Evolutionary conservation across 176 grass and related monocot genomes (phyloP), one percentile per base, ranked within the genome.

Genomic region (Triticum monococcum): DNA sequence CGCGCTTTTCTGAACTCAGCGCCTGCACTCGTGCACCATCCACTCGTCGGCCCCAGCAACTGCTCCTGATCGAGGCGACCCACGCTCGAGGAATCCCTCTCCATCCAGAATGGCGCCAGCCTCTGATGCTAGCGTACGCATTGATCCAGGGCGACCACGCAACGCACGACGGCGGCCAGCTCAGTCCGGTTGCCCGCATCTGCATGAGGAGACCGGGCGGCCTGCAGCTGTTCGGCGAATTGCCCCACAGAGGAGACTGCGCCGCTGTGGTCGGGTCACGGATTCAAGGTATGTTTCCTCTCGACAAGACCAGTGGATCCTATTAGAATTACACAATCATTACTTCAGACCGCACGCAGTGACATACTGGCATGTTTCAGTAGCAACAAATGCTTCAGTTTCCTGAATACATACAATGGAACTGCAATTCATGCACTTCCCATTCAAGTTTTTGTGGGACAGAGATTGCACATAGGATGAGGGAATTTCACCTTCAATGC

Each of bases 111-210:
- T 69, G 67, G 17, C 22, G 4, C 68, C 18, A 38, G 0, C 10
- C 9, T 72, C 11, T 7, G 70, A 45, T 26, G 5, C 2, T 7
- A 54, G 0, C 50, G 50, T 54, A 18, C 50, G 16, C 0, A 18
- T 56, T 2, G 16, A 56, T 46, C n/a, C n/a, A 13, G 5, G 12
- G 0, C 12, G 1, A 54, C 50, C 16, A 54, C 50, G 5, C 0
- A 3, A 43, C 2, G 0, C 10, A 4, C 22, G 69, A n/a, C 3
- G 12, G 38, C 5, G 5, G n/a, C 35, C 8, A 0, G 40, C 40
- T 0, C 1, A 26, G 7, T 23, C 17, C 22, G 0, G 38, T 0
- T 23, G 40, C n/a, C 3, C 4, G 23, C 40, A 1, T 0, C 52
- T 18, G 17, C 52, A 18, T 20, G 16, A 1, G n/a, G 38, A 37